Conservation (phyloP, 345 rosid species). For the Hypericum perforatum region DNA sequence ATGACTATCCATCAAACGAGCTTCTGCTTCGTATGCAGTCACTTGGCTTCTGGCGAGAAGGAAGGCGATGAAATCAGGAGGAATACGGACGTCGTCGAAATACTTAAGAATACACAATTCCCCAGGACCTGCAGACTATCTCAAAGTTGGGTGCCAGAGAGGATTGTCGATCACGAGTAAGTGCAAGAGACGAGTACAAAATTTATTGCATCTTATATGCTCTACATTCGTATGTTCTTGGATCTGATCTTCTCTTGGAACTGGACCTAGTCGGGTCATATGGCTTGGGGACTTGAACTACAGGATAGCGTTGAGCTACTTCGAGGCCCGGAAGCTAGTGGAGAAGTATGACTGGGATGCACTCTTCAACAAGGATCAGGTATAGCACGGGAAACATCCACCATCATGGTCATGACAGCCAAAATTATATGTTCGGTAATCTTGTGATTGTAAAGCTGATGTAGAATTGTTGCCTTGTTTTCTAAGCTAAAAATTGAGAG, state of each 20-base stretch:
- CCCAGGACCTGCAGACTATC: constrained; percentile 53
- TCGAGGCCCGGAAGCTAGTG: constrained; percentile 56
- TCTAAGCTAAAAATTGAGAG: constrained; percentile 79
- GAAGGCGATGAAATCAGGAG: constrained; percentile 90
- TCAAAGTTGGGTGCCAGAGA: constrained; percentile 44
- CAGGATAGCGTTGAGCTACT: constrained; percentile 77
- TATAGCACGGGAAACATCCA: constrained; percentile 1
- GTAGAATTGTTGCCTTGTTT: not conserved
- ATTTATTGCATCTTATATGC: too few species aligned
- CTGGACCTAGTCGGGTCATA: constrained; percentile 49
- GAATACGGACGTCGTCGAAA: constrained; percentile 71
- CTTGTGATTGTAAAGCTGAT: not conserved
- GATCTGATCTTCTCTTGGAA: constrained; percentile 4
- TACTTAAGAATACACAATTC: constrained; percentile 77
- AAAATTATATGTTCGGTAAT: too few species aligned
- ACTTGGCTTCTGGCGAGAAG: constrained; percentile 92
- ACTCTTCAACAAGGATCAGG: constrained; percentile 85
- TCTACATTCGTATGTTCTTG: too few species aligned
- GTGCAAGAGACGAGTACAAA: constrained; percentile 8
- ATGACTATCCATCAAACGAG: constrained; percentile 71
- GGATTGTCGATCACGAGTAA: constrained; percentile 74
- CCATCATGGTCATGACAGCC: too few species aligned
- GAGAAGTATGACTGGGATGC: constrained; percentile 52
- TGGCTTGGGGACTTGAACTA: constrained; percentile 96
- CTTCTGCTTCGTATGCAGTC: constrained; percentile 84